Conservation (phyloP, 495 filamentous ascomycete genomes). For the Evernia prunastri region DNA sequence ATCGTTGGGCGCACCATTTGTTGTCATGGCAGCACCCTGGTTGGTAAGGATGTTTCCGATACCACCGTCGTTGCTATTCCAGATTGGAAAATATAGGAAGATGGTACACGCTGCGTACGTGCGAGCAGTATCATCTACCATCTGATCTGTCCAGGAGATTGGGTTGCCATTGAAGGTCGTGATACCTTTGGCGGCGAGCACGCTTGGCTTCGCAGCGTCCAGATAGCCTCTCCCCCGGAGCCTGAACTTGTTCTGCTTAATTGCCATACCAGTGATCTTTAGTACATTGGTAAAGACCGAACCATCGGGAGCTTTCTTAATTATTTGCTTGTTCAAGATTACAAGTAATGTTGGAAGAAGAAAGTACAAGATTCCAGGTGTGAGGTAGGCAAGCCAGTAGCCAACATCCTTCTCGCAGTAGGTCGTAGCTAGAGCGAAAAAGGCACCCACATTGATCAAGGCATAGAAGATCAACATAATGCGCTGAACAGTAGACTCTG, state of each 20-base stretch:
- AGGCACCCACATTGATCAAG: constrained; percentile 68
- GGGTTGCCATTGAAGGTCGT: no score
- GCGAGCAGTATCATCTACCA: no score
- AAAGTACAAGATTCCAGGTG: no score
- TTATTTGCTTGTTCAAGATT: no score
- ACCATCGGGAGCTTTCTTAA: no score
- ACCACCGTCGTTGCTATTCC: neutral
- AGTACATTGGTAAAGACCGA: no score
- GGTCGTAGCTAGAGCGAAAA: constrained; percentile 55
- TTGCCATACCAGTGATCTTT: no score
- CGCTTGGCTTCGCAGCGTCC: constrained; percentile 6
- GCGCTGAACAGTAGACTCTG: constrained; percentile 61
- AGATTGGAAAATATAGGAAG: constrained; percentile 10
- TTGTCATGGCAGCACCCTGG: constrained; percentile 46
- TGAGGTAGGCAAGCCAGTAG: constrained; percentile 66
- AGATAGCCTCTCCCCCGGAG: constrained; percentile 51
- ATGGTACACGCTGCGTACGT: constrained; percentile 51
- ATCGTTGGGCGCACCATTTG: constrained; percentile 62
- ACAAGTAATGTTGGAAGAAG: constrained; percentile 58
- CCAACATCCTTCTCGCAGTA: constrained; percentile 59
- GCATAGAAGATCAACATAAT: constrained; percentile 58
- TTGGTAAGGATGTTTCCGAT: neutral
- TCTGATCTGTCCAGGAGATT: no score
- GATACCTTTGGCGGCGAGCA: no score
- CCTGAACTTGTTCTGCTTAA: constrained; percentile 43